These are phyloP conservation scores for Fusarium sacchari DNA, from an alignment of 2,329 filamentous ascomycete species.

Conservation along the genomic window DNA sequence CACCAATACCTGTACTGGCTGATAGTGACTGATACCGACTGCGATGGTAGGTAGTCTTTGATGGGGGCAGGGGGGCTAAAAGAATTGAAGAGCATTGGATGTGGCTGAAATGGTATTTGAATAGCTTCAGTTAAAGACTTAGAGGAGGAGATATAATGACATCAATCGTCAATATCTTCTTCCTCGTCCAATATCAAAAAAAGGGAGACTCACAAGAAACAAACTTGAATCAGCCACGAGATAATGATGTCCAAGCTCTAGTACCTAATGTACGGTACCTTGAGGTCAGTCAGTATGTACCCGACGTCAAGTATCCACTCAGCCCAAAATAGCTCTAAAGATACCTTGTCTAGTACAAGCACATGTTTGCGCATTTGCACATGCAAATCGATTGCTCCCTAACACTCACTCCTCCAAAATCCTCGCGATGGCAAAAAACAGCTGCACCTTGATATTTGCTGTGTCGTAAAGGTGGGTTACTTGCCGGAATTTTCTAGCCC, in stretches of 20 bases:
- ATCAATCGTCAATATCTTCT: not conserved
- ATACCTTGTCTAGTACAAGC: constrained; percentile 35
- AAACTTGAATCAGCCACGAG: constrained; percentile 23
- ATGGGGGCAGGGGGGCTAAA: not conserved
- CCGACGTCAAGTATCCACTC: constrained; percentile 29
- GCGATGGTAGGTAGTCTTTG: not conserved
- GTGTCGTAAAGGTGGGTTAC: constrained; percentile 24
- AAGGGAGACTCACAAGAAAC: constrained; percentile 26
- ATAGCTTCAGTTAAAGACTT: not conserved
- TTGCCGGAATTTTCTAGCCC: constrained; percentile 13
- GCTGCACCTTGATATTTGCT: constrained; percentile 6
- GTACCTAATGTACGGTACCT: too few species aligned
- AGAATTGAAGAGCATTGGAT: not conserved
- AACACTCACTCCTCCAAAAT: not conserved
- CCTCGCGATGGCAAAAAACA: constrained; percentile 32
- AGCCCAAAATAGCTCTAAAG: constrained; percentile 30
- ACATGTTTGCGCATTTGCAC: constrained; percentile 32
- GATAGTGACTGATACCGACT: not conserved
- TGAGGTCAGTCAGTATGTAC: not conserved
- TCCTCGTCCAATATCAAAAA: not conserved
- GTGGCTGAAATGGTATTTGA: not conserved
- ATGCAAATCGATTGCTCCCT: constrained; percentile 18
- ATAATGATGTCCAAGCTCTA: not conserved
- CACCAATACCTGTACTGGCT: constrained; percentile 20
- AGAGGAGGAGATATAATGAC: not conserved